Conservation (phyloP, 1,139 yeast species). For the Suhomyces anneliseae region DNA sequence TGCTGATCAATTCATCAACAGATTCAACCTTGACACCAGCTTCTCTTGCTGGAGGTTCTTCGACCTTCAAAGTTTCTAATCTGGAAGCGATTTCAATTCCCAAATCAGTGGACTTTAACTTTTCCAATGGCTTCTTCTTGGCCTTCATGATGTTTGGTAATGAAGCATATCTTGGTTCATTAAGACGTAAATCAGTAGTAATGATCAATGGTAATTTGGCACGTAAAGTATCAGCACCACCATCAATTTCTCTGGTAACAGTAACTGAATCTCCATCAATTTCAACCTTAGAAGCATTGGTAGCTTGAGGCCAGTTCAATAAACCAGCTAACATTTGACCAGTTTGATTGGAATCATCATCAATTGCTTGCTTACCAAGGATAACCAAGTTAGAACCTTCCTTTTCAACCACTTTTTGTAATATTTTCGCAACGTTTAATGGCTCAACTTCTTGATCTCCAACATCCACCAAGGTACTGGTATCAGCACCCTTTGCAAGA, state of each 20-base stretch:
- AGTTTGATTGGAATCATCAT: conserved; percentile 93
- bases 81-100: conserved; percentile 66
- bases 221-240: conserved; percentile 83
- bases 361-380: conserved; percentile 95
- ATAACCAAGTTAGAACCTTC: conserved; percentile 75
- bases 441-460: conserved; percentile 81
- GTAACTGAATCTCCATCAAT: conserved; percentile 60
- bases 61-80: conserved; percentile 68
- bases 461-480: conserved; percentile 77
- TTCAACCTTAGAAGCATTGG: conserved; percentile 88
- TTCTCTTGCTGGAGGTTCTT: conserved; percentile 80
- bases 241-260: conserved; percentile 92
- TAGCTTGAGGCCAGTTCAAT: conserved; percentile 96
- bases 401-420: conserved; percentile 70
- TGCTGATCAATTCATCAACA: conserved; percentile 79
- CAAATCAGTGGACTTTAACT: conserved; percentile 66
- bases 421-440: conserved; percentile 83
- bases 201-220: conserved; percentile 82
- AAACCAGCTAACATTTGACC: conserved; percentile 97
- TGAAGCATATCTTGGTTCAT: conserved; percentile 91
- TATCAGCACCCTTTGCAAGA: conserved; percentile 91
- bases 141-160: conserved; percentile 98
- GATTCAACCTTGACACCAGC: conserved; percentile 78
- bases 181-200: conserved; percentile 90
- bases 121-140: conserved; percentile 88